Evolutionary conservation across 352 stramenopile genomes (phyloP).

Genomic region (Globisporangium cederbergense): DNA sequence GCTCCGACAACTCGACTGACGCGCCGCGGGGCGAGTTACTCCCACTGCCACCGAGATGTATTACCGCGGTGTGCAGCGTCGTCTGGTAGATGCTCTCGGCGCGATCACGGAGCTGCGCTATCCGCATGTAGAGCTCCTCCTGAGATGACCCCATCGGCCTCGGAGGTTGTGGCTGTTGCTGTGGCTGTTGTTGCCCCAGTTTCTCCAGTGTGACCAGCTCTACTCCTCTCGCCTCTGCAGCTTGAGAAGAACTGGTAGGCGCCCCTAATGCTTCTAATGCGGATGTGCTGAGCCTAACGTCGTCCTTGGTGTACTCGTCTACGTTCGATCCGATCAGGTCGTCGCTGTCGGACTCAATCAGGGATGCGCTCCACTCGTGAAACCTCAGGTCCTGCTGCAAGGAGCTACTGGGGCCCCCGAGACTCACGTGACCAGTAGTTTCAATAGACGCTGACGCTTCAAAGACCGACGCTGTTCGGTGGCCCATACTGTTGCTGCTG

Average conservation of each 20-base stretch:
- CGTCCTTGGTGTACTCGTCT: background rate
- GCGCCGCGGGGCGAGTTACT: background rate
- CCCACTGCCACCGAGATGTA: background rate
- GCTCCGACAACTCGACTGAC: background rate
- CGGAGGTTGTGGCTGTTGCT: too few relatives aligned
- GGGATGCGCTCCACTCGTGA: background rate
- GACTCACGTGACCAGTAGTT: background rate
- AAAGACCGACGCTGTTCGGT: background rate
- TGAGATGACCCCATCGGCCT: background rate
- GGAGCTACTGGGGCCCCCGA: background rate
- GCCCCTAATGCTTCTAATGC: background rate
- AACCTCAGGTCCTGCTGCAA: background rate
- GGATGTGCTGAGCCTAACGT: background rate
- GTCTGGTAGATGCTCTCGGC: conserved; percentile 44
- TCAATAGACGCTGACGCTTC: background rate
- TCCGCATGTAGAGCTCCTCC: conserved; percentile 36
- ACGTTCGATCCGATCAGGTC: background rate
- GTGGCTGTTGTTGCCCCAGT: background rate
- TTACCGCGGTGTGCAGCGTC: conserved; percentile 4
- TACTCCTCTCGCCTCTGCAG: background rate
- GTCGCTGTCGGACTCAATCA: background rate
- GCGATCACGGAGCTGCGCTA: conserved; percentile 36
- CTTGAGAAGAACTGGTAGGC: background rate
- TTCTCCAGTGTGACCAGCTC: background rate
- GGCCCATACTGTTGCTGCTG: too few relatives aligned